These are phyloP conservation scores for Nothophytophthora sp. DNA, from an alignment of 352 stramenopile genomes.

Conservation along the genomic window DNA sequence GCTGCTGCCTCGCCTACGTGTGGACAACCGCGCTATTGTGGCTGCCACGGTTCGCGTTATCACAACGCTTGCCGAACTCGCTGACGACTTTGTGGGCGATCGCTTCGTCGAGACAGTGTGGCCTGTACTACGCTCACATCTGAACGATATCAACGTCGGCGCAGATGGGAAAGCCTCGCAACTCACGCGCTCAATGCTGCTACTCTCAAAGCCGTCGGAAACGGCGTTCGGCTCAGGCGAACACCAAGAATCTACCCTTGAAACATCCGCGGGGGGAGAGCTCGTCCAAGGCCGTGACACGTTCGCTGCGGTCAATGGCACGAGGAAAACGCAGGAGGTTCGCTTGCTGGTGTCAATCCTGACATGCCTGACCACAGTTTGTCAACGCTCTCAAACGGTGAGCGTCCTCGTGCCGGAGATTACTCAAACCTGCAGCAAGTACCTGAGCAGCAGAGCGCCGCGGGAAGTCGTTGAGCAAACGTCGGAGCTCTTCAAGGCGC, in stretches of 20 bases:
- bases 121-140: conserved; percentile 49
- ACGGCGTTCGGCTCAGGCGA: too few species aligned
- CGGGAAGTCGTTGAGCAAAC: conserved; percentile 36
- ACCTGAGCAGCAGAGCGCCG: conserved; percentile 39
- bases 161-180: conserved; percentile 26
- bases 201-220: conserved; percentile 31
- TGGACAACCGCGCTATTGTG: conserved; percentile 66
- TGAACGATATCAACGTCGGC: conserved; percentile 38
- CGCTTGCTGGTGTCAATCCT: conserved; percentile 60
- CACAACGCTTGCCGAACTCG: conserved; percentile 46
- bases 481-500: conserved; percentile 39
- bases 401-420: conserved; percentile 69
- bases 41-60: conserved; percentile 55
- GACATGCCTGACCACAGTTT: conserved; percentile 53
- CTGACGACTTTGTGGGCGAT: conserved; percentile 80
- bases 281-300: too few species aligned
- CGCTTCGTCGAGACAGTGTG: conserved; percentile 83
- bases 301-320: conserved; percentile 22
- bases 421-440: conserved; percentile 37
- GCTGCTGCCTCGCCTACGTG: conserved; percentile 56
- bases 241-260: not conserved
- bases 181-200: conserved; percentile 69
- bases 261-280: too few species aligned
- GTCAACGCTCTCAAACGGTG: conserved; percentile 38
- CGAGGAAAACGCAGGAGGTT: conserved; percentile 57